Percentiles rank a stretch among this genome's conserved stretches.
Evolutionary conservation across 805 yeast genomes (phyloP).

Genomic region (Cyberlindnera amylophila): DNA sequence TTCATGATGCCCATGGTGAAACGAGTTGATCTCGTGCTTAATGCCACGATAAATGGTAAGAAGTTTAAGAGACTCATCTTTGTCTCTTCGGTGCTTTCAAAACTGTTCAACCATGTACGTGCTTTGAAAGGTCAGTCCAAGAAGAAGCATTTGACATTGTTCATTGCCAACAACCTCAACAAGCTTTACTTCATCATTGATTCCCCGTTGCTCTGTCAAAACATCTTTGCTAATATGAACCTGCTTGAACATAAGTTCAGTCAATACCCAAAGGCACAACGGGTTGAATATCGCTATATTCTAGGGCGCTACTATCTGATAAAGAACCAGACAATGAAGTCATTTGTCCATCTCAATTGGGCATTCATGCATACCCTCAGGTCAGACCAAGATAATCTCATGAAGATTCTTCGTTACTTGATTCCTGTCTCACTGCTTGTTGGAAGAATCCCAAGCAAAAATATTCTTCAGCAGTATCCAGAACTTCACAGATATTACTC

Average conservation of each 20-base stretch:
- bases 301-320: slow-evolving; percentile 51
- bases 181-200: slow-evolving; percentile 47
- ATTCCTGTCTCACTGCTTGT: slow-evolving; percentile 50
- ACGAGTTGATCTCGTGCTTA: slow-evolving; percentile 39
- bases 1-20: slow-evolving; percentile 44
- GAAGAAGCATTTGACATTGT: slow-evolving; percentile 45
- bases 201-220: slow-evolving; percentile 55
- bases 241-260: slow-evolving; percentile 40
- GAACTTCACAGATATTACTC: slow-evolving; percentile 34
- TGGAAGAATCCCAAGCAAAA: slow-evolving; percentile 46
- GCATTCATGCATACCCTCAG: slow-evolving; percentile 27
- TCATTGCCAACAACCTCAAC: slow-evolving; percentile 47
- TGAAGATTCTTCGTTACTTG: slow-evolving; percentile 40
- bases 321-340: slow-evolving; percentile 45
- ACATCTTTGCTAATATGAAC: slow-evolving; percentile 58
- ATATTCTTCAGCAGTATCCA: slow-evolving; percentile 21
- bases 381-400: slow-evolving; percentile 12
- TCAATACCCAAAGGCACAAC: slow-evolving; percentile 40
- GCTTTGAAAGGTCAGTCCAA: slow-evolving; percentile 29
- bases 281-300: slow-evolving; percentile 49
- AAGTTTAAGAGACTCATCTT: slow-evolving; percentile 35
- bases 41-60: slow-evolving; percentile 39
- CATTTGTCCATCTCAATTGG: slow-evolving; percentile 47
- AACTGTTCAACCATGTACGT: slow-evolving; percentile 26
- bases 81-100: slow-evolving; percentile 25